These are phyloP conservation scores for Marasmius tenuissimus DNA, from an alignment of 1,284 basidiomycete species.

Conservation along the genomic window DNA sequence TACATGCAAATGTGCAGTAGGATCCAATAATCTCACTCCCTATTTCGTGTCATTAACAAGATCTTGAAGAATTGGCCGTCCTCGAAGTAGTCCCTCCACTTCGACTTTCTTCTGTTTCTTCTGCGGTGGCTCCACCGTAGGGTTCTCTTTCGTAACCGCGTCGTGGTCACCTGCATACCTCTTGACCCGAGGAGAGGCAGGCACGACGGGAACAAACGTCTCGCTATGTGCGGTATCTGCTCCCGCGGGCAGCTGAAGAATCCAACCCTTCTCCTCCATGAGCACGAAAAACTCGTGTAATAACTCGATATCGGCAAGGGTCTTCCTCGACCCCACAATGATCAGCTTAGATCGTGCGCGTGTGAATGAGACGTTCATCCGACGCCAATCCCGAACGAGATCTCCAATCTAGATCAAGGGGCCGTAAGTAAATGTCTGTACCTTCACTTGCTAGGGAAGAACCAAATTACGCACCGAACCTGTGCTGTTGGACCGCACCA, in stretches of 20 bases:
- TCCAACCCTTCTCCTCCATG: constrained; percentile 73
- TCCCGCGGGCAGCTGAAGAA: constrained; percentile 51
- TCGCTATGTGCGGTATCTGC: constrained; percentile 54
- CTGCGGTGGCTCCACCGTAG: constrained; percentile 16
- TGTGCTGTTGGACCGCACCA: constrained; percentile 84
- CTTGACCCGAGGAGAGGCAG: constrained; percentile 9
- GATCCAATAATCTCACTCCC: neutral
- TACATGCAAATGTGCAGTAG: too few species aligned
- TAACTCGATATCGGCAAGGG: constrained; percentile 62
- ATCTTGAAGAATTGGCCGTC: constrained; percentile 58
- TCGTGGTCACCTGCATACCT: constrained; percentile 11
- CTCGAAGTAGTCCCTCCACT: constrained; percentile 47
- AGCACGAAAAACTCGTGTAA: constrained; percentile 74
- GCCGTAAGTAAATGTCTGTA: constrained; percentile 7
- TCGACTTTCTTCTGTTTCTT: constrained; percentile 26
- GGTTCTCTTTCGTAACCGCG: constrained; percentile 16
- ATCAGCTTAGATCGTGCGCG: constrained; percentile 89
- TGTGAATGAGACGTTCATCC: constrained; percentile 97
- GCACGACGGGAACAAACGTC: constrained; percentile 5
- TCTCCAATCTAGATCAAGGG: constrained; percentile 71
- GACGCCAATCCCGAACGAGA: constrained; percentile 90
- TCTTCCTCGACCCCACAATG: constrained; percentile 83
- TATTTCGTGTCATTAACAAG: constrained; percentile 42
- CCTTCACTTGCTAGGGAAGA: neutral
- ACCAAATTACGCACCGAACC: constrained; percentile 55